Base-by-base conservation (phyloP, 306 rosid species). In the Morella rubra region DNA sequence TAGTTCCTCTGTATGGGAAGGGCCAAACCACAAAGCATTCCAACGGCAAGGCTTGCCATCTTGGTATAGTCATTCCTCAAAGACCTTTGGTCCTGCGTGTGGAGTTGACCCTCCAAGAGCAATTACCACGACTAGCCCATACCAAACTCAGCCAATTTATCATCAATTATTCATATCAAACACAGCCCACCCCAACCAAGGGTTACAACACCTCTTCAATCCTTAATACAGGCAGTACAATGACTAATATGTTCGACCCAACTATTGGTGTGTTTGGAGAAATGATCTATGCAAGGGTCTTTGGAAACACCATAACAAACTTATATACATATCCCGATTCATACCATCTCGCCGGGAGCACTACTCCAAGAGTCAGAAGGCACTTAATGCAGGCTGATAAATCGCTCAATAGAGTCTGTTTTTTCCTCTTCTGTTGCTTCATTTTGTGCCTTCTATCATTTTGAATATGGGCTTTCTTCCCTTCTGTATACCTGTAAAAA, bases 1-100 rank as follows among this genome's bases (percentile, higher is more conserved):
- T 95, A 18, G 82, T 92, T 79, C 98, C 98, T 0, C 80, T 95
- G 32, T 95, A 92, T 8, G 93, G 97, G 54, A 88, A 82, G 0
- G 89, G 90, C 81, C 86, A 79, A 45, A 83, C 83, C 44, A 24
- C 81, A 2, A 27, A 58, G 58, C 84, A 89, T 64, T 81, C 96
- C 14, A 80, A 87, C 58, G 58, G 46, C 71, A 81, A 80, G 73
- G 77, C 81, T n/a, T 61, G 74, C 22, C 71, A 84, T 76, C 76
- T 76, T 14, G 90, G 89, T 54, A 53, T 59, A 5, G 82, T 68
- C 81, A 77, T 92, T 66, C 98, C 98, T 0, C 75, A 76, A 50
- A 80, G 98, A 61, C 98, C 98, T 50, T 12, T 2, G 85, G 86
- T 40, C 93, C 90, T 44, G 79, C 84, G 10, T 81, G 82, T 40